Evolutionary conservation across 495 filamentous ascomycete genomes (phyloP).

Genomic region (Pseudotulostoma volvatum): DNA sequence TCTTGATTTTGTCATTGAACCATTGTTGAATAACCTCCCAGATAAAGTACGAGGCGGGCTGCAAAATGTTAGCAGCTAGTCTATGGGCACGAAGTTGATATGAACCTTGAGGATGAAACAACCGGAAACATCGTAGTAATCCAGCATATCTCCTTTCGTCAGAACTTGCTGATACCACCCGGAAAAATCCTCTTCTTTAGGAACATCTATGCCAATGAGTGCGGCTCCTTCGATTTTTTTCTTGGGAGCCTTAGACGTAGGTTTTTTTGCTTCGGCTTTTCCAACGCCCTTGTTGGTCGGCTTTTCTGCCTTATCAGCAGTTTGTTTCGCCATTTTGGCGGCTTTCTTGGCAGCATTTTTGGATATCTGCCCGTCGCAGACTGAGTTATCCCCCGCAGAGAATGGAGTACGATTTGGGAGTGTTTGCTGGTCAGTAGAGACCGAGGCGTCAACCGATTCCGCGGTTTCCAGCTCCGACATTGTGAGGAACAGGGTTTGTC

Average conservation of each 20-base stretch:
- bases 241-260: conserved; percentile 22
- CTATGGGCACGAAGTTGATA: conserved; percentile 2
- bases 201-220: conserved; percentile 71
- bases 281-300: conserved; percentile 23
- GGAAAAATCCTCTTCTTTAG: conserved; percentile 75
- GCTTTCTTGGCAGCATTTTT: conserved; percentile 63
- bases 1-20: conserved; percentile 78
- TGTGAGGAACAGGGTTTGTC: conserved; percentile 12
- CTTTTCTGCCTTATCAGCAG: conserved; percentile 52
- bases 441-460: conserved; percentile 13
- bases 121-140: conserved; percentile 85
- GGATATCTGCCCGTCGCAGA: conserved; percentile 32
- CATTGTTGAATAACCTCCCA: conserved; percentile 85
- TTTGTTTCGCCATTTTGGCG: conserved; percentile 47
- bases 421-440: conserved; percentile 21
- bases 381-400: conserved; percentile 25
- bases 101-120: conserved; percentile 79
- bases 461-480: conserved; percentile 26
- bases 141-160: conserved; percentile 86
- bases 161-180: conserved; percentile 94
- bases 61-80: conserved; percentile 1
- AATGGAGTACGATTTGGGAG: conserved; percentile 26
- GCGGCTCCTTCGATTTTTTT: conserved; percentile 43
- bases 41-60: conserved; percentile 66
- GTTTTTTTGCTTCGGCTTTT: conserved; percentile 30